Conservation (phyloP, 306 rosid species). For the Alnus rubra region DNA sequence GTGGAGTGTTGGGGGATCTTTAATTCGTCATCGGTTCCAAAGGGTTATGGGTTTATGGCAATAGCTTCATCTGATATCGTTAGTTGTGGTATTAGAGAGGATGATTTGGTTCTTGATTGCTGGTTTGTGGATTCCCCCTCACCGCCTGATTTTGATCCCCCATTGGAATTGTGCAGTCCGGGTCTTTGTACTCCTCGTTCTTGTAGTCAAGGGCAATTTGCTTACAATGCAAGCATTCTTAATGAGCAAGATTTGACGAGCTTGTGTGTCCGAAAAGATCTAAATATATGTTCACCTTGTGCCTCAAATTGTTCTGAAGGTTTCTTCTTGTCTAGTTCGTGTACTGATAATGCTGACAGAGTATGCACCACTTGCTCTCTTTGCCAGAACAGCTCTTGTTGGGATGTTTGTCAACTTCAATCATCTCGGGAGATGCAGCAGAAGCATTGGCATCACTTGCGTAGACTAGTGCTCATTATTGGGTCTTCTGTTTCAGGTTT, state of each 20-base stretch:
- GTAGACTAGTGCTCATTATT: constrained; percentile 43
- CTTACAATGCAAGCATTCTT: constrained; percentile 76
- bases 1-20: constrained; percentile 83
- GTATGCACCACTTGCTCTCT: constrained; percentile 92
- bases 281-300: constrained; percentile 82
- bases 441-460: constrained; percentile 55
- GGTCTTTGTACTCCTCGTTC: constrained; percentile 64
- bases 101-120: constrained; percentile 78
- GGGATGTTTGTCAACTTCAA: constrained; percentile 55
- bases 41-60: constrained; percentile 67
- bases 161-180: constrained; percentile 86
- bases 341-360: constrained; percentile 63
- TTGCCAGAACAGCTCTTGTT: constrained; percentile 91
- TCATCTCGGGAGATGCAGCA: constrained; percentile 39
- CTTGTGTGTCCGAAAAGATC: constrained; percentile 66
- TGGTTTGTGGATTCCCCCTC: constrained; percentile 62
- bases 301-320: constrained; percentile 81
- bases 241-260: constrained; percentile 71
- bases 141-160: constrained; percentile 63
- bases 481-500: constrained; percentile 57
- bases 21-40: constrained; percentile 65
- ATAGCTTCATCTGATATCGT: constrained; percentile 80
- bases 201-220: constrained; percentile 54
- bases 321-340: constrained; percentile 78
- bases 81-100: constrained; percentile 87